Evolutionary conservation across 208 protist species (phyloP), one percentile per base, ranked within the genome.

Genomic region (Leishmania lainsoni): DNA sequence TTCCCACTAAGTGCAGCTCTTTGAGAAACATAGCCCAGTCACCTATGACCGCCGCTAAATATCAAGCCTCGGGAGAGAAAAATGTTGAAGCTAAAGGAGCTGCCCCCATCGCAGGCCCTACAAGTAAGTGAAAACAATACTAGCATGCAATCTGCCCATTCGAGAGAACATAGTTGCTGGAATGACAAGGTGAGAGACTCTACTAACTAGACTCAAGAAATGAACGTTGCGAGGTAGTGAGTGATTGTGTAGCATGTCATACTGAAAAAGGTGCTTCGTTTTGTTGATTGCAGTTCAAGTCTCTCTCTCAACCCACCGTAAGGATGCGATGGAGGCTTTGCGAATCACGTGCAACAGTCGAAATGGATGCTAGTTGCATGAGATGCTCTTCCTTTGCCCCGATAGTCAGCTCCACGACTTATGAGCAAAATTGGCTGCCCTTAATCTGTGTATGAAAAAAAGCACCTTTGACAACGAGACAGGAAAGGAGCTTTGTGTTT

Each of bases 391-490:
- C 45, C 29, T 78, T n/a, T 1, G 42, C 14, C 0, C 52, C 29
- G 26, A 73, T 45, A 8, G 17, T 63, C 14, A 81, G 72, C 22
- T 78, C 49, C 4, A 76, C 63, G 0, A 0, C 17, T 59, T 52
- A 14, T 0, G 9, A 22, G 12, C 58, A 10, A n/a, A 77, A 16
- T 0, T 39, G 22, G 22, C 72, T 9, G 9, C 79, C 49, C 39
- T 51, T n/a, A 8, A 78, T 26, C n/a, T 82, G 72, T 52, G 45
- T 65, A 59, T 78, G 59, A 54, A 78, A 32, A 61, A 32, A 39
- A 61, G 48, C 0, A 72, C 5, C 22, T 59, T 76, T 3, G 56
- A 72, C 32, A 61, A 78, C 4, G 49, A 17, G 5, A 72, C 16
- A 2, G n/a, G 52, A 54, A 54, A 76, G 71, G 16, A n/a, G 29